A percentile compares a stretch with the other conserved stretches of the same genome.
Conservation (phyloP, 345 rosid species). For the Eucalyptus paniculata region DNA sequence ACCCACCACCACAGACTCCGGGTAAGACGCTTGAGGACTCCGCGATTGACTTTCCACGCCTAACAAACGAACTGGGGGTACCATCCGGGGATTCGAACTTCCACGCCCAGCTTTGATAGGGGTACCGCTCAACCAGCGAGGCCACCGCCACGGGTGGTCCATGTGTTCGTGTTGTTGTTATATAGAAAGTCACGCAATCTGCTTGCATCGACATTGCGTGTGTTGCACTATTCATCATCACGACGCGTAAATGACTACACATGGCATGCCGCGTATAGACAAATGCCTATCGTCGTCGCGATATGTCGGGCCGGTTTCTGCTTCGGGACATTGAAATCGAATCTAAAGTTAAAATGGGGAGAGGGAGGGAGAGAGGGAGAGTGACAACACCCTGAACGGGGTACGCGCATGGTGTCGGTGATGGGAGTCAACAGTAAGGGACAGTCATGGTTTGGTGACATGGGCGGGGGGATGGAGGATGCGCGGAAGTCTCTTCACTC, state of each 20-base stretch:
- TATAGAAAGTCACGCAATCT: not conserved
- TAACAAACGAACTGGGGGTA: too few relatives aligned
- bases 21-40: too few relatives aligned
- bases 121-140: too few relatives aligned
- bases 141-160: too few relatives aligned
- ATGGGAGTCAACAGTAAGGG: not conserved
- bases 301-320: not conserved
- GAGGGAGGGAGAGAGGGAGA: not conserved
- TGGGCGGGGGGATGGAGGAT: not conserved
- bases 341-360: not conserved
- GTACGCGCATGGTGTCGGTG: not conserved
- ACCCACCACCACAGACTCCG: too few relatives aligned
- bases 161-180: accelerated
- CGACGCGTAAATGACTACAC: not conserved
- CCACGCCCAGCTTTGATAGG: too few relatives aligned
- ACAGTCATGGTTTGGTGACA: not conserved
- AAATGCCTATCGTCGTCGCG: not conserved
- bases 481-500: not conserved
- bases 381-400: not conserved
- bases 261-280: not conserved
- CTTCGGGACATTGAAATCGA: not conserved
- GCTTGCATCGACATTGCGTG: accelerated
- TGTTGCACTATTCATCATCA: not conserved
- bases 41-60: too few relatives aligned
- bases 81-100: too few relatives aligned